Evolutionary conservation across 1,284 basidiomycete species (phyloP), one percentile per base, ranked within the genome.

Genomic region (Athelia psychrophila): DNA sequence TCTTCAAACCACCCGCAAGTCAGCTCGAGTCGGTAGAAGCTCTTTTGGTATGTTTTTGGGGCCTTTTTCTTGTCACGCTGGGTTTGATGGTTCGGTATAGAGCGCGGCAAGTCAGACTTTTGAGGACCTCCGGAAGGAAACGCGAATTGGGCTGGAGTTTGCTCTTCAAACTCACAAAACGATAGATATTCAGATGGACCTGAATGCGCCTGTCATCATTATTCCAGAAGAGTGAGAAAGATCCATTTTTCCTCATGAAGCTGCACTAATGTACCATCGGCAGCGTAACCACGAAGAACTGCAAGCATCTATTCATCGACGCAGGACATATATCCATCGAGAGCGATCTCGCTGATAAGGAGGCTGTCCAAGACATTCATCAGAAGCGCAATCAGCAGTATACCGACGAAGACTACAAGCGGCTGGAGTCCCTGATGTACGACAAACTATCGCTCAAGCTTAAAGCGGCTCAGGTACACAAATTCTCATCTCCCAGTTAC

Each of bases 161-260:
- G 97, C 96, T 0, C 72, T 99, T 32, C 86, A 94, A 69, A 86
- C 83, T 16, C 95, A 97, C 76, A 96, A 96, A 75, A 99, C 96
- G 0, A 79, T 99, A 46, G 96, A 99, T 66, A 78, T 99, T 27
- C 91, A 93, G 59, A 85, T 99, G 72, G 96, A 99, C 64, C 84
- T 99, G 78, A 93, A 98, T 64, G 95, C 97, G 2, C 97, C 97
- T 3, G 88, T 99, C 64, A 98, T 99, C 66, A 94, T 99, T 59
- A 81, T 99, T 42, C 97, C 97, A 2, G 96, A 99, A 73, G 85
- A 93, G 91, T 92, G 13, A 30, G 27, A 5, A 5, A 30, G 13
- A 64, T 55, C 81, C 64, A 36, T 27, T 10, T 47, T 46, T 46
- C 50, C 36, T 36, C 49, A 36, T 44, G 25, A 48, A 15, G 38